phyloP scores from a whole-genome alignment of 129 eudicot genomes.

The Pittosporum tobira region DNA sequence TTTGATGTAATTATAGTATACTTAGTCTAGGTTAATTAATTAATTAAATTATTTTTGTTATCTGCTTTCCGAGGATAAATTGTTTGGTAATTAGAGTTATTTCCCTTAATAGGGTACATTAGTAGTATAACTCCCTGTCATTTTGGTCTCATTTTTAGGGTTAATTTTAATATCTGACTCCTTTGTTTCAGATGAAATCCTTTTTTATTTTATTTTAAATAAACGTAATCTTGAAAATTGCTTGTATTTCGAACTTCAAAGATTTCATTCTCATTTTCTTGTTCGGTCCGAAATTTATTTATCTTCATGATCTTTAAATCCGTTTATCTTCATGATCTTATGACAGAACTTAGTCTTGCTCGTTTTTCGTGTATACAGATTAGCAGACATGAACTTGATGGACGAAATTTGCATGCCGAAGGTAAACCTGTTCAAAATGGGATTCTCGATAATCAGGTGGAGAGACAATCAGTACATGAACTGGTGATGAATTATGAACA shows the following conservation, averaged over 20 bases:
- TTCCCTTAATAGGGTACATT: not conserved
- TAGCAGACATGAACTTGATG: slow-evolving; percentile 39
- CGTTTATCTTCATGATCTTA: too few species aligned
- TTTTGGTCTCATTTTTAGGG: not conserved
- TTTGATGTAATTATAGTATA: too few species aligned
- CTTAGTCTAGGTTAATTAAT: too few species aligned
- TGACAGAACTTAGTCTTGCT: not conserved
- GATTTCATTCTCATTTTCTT: not conserved
- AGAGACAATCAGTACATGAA: slow-evolving; percentile 21
- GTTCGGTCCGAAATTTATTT: too few species aligned
- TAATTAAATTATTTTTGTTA: too few species aligned
- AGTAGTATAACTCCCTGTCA: not conserved
- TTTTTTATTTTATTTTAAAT: not conserved
- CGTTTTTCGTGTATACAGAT: slow-evolving; percentile 33
- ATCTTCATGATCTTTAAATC: not conserved
- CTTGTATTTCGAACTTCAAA: too few species aligned
- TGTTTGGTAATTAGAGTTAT: too few species aligned
- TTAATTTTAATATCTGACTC: not conserved
- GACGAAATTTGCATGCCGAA: slow-evolving; percentile 24
- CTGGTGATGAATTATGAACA: slow-evolving; percentile 18
- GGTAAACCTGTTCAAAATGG: slow-evolving; percentile 36
- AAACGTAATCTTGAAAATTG: too few species aligned
- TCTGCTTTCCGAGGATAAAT: too few species aligned
- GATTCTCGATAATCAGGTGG: slow-evolving; percentile 26
- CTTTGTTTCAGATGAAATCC: too few species aligned